Percentiles rank a stretch among this genome's conserved stretches.
Evolutionary conservation across 345 rosid genomes (phyloP).

Genomic region (Heritiera littoralis): DNA sequence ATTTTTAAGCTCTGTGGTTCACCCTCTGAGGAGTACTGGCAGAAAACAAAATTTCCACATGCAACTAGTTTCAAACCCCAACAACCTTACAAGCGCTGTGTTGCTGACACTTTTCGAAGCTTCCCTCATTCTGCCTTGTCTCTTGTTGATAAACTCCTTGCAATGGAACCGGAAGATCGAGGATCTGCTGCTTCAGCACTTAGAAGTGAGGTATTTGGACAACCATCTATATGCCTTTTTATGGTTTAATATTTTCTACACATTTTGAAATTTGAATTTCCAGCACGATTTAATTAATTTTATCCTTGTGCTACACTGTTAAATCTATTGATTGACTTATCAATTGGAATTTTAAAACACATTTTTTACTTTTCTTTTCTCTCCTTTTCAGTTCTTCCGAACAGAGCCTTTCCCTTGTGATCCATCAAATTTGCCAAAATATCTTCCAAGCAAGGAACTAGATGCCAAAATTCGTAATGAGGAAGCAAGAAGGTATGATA

Average conservation of each 20-base stretch:
- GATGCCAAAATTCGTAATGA: conserved; percentile 60
- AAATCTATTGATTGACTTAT: neutral
- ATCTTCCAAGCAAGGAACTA: conserved; percentile 81
- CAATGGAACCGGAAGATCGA: conserved; percentile 69
- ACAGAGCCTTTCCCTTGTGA: conserved; percentile 66
- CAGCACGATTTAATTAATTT: neutral
- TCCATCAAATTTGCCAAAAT: conserved; percentile 67
- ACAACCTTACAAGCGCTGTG: conserved; percentile 56
- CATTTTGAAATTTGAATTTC: neutral
- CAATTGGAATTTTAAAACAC: neutral
- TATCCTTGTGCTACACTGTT: neutral
- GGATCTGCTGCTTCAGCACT: conserved; percentile 66
- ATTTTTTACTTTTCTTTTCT: neutral
- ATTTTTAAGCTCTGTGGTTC: conserved; percentile 96
- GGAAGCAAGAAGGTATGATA: conserved; percentile 61
- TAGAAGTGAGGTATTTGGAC: conserved; percentile 51
- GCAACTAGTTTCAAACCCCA: conserved; percentile 82
- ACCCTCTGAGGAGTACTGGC: conserved; percentile 80
- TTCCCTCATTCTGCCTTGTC: conserved; percentile 57
- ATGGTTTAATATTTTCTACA: neutral
- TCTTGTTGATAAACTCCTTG: conserved; percentile 62
- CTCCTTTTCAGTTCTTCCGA: conserved; percentile 54
- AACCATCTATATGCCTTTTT: neutral
- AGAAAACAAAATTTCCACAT: conserved; percentile 58
- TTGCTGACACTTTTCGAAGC: conserved; percentile 55